A percentile compares a stretch with the other conserved stretches of the same genome.
phyloP scores from a whole-genome alignment of 768 basidiomycete genomes.

The Boletales sp. region DNA sequence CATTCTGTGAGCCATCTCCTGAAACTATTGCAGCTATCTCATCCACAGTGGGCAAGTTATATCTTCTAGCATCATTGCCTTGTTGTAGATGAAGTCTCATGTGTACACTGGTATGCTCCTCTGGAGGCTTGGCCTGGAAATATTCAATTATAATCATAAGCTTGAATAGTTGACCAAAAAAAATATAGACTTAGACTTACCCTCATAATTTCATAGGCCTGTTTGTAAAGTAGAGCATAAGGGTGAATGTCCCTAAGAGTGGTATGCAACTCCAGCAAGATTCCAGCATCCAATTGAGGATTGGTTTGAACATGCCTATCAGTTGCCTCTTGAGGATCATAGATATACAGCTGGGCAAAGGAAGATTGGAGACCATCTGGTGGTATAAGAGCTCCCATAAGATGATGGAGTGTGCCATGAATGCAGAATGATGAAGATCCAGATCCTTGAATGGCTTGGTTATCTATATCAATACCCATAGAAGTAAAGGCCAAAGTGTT shows the following conservation, averaged over 20 bases:
- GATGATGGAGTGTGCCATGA: constrained; percentile 36
- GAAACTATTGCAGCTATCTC: constrained; percentile 43
- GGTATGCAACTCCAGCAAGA: constrained; percentile 24
- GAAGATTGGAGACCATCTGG: constrained; percentile 11
- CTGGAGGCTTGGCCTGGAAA: constrained; percentile 11
- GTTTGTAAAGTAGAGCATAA: constrained; percentile 29
- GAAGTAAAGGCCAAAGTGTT: constrained; percentile 21
- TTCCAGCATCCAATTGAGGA: constrained; percentile 11
- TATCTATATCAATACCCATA: not conserved
- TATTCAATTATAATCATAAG: too few species aligned
- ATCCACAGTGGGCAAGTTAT: constrained; percentile 42
- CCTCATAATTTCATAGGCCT: constrained; percentile 31
- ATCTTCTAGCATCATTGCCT: constrained; percentile 29
- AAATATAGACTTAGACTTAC: not conserved
- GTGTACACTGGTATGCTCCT: constrained; percentile 9
- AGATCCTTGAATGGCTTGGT: not conserved
- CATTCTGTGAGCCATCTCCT: constrained; percentile 21
- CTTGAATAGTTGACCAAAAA: too few species aligned
- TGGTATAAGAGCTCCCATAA: constrained; percentile 31
- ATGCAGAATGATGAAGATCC: constrained; percentile 16
- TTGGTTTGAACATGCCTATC: constrained; percentile 21
- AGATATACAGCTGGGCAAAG: constrained; percentile 42
- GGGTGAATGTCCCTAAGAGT: constrained; percentile 18
- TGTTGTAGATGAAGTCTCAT: constrained; percentile 8
- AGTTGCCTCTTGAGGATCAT: constrained; percentile 36